Percentiles rank a stretch among this genome's conserved stretches.
These are phyloP conservation scores for Athelia psychrophila DNA, from an alignment of 1,284 basidiomycete genomes.

Conservation along the genomic window DNA sequence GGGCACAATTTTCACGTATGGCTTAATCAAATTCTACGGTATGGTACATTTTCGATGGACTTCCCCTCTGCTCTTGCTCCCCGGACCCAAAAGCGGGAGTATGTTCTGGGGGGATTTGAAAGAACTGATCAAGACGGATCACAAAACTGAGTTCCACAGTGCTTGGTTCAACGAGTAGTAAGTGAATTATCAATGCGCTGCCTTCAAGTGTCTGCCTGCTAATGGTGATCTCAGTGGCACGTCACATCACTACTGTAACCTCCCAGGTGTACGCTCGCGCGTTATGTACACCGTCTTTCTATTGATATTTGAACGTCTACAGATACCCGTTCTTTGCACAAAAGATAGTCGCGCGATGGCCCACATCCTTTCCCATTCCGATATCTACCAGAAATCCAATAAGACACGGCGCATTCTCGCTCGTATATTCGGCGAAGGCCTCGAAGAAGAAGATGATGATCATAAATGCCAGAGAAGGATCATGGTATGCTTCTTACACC, in stretches of 20 bases:
- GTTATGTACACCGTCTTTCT: too few species aligned
- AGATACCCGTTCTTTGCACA: constrained; percentile 42
- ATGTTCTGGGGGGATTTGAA: constrained; percentile 52
- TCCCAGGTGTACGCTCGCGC: constrained; percentile 40
- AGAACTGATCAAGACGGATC: constrained; percentile 41
- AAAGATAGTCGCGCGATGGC: constrained; percentile 47
- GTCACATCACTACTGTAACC: constrained; percentile 42
- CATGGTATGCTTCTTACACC: too few species aligned
- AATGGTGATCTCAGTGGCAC: constrained; percentile 32
- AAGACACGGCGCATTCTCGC: constrained; percentile 22
- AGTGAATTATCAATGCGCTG: neutral
- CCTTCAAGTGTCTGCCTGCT: too few species aligned
- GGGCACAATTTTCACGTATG: constrained; percentile 20
- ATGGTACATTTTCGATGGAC: constrained; percentile 25
- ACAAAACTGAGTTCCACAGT: constrained; percentile 40
- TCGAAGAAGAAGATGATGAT: neutral
- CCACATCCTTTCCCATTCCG: constrained; percentile 44
- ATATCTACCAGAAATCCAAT: constrained; percentile 46
- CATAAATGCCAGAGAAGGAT: neutral
- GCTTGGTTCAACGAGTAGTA: constrained; percentile 47
- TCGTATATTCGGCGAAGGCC: neutral
- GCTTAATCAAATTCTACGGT: constrained; percentile 25
- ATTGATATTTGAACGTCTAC: neutral
- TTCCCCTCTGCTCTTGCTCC: constrained; percentile 44
- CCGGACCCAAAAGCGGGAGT: constrained; percentile 47